Evolutionary conservation across 2,329 filamentous ascomycete genomes (phyloP).

Genomic region (Talaromyces pinophilus): DNA sequence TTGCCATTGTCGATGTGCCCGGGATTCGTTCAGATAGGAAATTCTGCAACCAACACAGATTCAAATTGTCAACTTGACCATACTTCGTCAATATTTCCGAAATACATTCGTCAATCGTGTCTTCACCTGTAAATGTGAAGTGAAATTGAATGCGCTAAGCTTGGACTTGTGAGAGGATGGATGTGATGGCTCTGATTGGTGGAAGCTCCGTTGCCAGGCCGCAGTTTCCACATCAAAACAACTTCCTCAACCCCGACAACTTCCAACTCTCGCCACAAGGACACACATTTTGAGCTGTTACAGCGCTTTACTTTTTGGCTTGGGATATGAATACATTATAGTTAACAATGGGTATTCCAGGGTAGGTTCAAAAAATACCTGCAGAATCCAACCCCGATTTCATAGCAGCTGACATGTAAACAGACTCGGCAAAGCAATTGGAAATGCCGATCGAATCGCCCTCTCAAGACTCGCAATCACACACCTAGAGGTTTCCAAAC

Average conservation of each 20-base stretch:
- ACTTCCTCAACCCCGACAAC: constrained; percentile 5
- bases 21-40: not conserved
- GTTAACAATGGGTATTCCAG: constrained; percentile 23
- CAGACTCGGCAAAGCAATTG: constrained; percentile 90
- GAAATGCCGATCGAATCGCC: constrained; percentile 74
- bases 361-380: not conserved
- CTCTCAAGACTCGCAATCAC: constrained; percentile 80
- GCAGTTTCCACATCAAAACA: constrained; percentile 20
- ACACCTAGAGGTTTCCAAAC: constrained; percentile 67
- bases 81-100: not conserved
- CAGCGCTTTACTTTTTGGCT: not conserved
- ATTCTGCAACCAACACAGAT: not conserved
- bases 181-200: constrained; percentile 13
- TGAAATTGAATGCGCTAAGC: not conserved
- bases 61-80: not conserved
- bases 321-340: constrained; percentile 7
- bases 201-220: constrained; percentile 22
- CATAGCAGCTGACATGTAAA: constrained; percentile 8
- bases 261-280: not conserved
- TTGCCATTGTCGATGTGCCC: constrained; percentile 17
- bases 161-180: not conserved
- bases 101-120: not conserved
- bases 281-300: not conserved
- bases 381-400: too few relatives aligned
- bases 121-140: not conserved